Percentiles rank a stretch among this genome's conserved stretches.
Evolutionary conservation across 1,284 basidiomycete genomes (phyloP).

Genomic region (Ustilago cynodontis): DNA sequence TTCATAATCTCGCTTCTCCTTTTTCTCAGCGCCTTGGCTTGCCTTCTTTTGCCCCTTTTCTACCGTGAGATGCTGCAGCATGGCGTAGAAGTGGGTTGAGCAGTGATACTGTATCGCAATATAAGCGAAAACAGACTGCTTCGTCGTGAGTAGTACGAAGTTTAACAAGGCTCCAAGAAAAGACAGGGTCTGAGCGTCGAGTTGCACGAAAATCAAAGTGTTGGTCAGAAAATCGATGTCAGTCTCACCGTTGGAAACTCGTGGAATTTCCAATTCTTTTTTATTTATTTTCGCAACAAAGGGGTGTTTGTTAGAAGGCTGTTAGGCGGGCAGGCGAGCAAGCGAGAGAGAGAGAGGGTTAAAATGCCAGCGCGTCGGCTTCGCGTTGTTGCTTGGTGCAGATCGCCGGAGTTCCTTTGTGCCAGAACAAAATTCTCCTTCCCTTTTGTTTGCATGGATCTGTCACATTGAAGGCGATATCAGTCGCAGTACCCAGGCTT

Average conservation of each 20-base stretch:
- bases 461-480: neutral
- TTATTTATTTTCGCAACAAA: neutral
- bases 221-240: conserved; percentile 1
- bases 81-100: conserved; percentile 1
- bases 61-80: neutral
- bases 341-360: neutral
- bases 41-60: neutral
- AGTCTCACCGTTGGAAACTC: conserved; percentile 3
- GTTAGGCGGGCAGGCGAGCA: neutral
- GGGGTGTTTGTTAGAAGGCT: no score
- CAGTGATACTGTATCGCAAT: no score
- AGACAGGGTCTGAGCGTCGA: conserved; percentile 11
- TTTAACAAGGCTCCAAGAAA: neutral
- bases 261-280: conserved; percentile 7
- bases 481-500: no score
- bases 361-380: conserved; percentile 15
- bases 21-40: neutral
- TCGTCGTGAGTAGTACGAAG: no score
- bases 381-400: neutral
- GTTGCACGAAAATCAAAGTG: conserved; percentile 1
- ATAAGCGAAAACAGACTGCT: no score
- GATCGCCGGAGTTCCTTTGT: conserved; percentile 24
- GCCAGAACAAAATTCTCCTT: neutral
- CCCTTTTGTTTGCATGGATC: neutral
- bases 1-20: conserved; percentile 7